Evolutionary conservation across 2,329 filamentous ascomycete genomes (phyloP).

Genomic region (Dothidotthia symphoricarpi): DNA sequence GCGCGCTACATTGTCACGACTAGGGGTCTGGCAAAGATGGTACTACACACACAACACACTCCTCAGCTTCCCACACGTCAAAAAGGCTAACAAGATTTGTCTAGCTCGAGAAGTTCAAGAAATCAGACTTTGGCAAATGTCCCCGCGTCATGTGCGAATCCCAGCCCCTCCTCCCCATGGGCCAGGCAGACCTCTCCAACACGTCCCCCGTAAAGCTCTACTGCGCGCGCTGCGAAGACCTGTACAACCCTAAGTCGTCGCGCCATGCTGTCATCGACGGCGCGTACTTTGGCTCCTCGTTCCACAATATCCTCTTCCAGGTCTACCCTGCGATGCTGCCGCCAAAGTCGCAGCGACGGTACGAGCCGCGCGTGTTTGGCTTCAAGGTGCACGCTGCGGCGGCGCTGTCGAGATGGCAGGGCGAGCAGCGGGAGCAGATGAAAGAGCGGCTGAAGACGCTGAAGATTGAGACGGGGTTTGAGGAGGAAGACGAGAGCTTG

Average conservation of each 20-base stretch:
- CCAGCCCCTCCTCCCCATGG: constrained; percentile 91
- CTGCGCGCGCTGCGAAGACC: constrained; percentile 94
- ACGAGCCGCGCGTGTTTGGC: constrained; percentile 87
- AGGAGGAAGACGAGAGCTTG: constrained; percentile 62
- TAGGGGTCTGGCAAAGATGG: constrained; percentile 92
- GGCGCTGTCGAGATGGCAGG: constrained; percentile 88
- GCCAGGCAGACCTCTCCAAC: constrained; percentile 84
- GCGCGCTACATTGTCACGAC: constrained; percentile 97
- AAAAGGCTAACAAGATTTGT: constrained; percentile 12
- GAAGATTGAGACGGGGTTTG: constrained; percentile 74
- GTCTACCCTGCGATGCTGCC: constrained; percentile 91
- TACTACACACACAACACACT: constrained; percentile 42
- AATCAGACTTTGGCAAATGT: constrained; percentile 96
- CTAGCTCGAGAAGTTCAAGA: constrained; percentile 99
- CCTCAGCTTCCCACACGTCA: neutral
- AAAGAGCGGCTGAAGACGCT: constrained; percentile 68
- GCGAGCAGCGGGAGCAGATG: constrained; percentile 76
- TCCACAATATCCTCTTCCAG: constrained; percentile 99
- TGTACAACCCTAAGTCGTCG: constrained; percentile 97
- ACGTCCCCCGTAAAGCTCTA: constrained; percentile 93
- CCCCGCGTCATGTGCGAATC: constrained; percentile 93
- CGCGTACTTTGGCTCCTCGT: constrained; percentile 96
- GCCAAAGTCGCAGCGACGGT: constrained; percentile 78
- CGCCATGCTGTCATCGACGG: constrained; percentile 94
- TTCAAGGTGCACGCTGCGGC: constrained; percentile 93